Evolutionary conservation across 2,329 filamentous ascomycete genomes (phyloP), one percentile per base, ranked within the genome.

Genomic region (Diaporthe batatas): DNA sequence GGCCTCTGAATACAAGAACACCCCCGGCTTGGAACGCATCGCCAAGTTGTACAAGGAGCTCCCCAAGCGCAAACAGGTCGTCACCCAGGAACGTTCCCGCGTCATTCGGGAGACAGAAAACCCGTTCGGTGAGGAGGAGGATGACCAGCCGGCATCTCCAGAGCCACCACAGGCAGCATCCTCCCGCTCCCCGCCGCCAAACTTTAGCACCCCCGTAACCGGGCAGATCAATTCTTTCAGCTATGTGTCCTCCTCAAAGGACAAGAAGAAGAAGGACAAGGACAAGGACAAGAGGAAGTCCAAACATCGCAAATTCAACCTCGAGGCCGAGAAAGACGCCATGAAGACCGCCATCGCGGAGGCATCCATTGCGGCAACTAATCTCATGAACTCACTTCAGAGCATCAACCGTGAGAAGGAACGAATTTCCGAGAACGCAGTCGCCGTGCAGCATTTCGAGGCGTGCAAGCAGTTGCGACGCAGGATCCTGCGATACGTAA

Each of bases 301-400:
- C 76, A 89, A 91, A 79, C 82, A 85, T 54, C 89, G 88, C 78
- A 85, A 90, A 0, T 98, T 98, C 85, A 94, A 93, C 79, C 86
- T 98, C 0, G 94, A 97, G 77, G 92, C 91, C 51, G 96, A 98
- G 81, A 96, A 96, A 81, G 93, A 93, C 0, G 88, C 93, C 74
- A 95, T 99, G 85, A 92, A 98, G 76, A 90, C 92, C 75, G 90
- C 92, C n/a, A 95, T 99, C 75, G 96, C 96, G 3, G 94, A 96
- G 59, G 91, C 95, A 0, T 95, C 94, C 0, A 93, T 98, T 51
- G 94, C 95, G 4, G 92, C 94, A n/a, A 98, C 94, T 0, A 98
- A 97, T 80, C 86, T 99, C 51, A 88, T 92, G 79, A 98, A 99
- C 79, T 90, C 92, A 0, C 86, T 99, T 49, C 95, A 96, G 81